Percentiles rank a stretch among this genome's conserved stretches.
Conservation (phyloP, 2,329 filamentous ascomycete species). For the Alternaria arborescens region DNA sequence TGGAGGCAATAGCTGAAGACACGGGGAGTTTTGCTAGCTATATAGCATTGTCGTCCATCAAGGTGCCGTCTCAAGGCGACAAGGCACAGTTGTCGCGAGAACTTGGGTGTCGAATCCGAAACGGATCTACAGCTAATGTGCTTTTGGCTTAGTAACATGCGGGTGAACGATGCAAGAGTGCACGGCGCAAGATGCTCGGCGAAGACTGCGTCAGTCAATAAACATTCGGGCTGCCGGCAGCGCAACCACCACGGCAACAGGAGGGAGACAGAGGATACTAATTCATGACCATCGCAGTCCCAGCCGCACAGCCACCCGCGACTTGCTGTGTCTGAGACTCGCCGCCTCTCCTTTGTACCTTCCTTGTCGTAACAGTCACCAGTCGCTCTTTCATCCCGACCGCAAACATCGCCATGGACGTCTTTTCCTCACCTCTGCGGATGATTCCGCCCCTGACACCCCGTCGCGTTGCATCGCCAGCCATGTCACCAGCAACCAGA, state of each 20-base stretch:
- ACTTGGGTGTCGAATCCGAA: background rate
- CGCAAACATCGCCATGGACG: conserved; percentile 34
- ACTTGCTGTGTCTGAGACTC: conserved; percentile 8
- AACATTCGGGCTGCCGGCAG: conserved; percentile 27
- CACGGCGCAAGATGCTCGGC: conserved; percentile 18
- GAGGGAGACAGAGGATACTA: conserved; percentile 21
- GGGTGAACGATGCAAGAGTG: conserved; percentile 14
- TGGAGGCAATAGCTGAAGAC: too few species aligned
- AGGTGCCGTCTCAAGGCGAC: background rate
- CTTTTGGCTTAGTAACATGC: conserved; percentile 18
- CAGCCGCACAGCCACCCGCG: conserved; percentile 5
- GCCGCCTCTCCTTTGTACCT: conserved; percentile 14
- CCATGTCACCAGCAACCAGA: conserved; percentile 45
- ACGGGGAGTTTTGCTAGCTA: background rate
- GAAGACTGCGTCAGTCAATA: conserved; percentile 19
- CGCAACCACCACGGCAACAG: conserved; percentile 17
- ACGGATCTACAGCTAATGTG: conserved; percentile 8
- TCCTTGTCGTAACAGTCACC: conserved; percentile 28
- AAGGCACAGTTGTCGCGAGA: background rate
- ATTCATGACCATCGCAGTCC: conserved; percentile 29
- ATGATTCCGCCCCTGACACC: conserved; percentile 45
- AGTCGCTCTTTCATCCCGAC: conserved; percentile 28
- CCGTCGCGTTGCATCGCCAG: conserved; percentile 42
- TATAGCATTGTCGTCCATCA: background rate
- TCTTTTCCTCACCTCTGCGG: conserved; percentile 41